A percentile compares a stretch with the other conserved stretches of the same genome.
phyloP scores from a whole-genome alignment of 1,284 basidiomycete genomes.

The Cutaneotrichosporon sp. region DNA sequence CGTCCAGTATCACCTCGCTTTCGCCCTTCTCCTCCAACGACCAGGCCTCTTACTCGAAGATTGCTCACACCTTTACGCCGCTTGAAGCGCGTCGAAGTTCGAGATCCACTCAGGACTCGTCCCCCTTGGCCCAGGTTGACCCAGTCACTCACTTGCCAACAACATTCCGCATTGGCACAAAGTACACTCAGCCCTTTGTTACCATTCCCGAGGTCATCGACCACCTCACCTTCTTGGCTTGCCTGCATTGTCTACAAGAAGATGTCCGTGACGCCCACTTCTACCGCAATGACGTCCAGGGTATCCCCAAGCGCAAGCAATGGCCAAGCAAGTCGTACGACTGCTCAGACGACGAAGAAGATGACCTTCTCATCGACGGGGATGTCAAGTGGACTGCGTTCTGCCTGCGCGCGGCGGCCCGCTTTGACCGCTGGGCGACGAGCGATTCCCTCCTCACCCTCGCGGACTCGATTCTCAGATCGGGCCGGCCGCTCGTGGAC shows the following conservation, averaged over 20 bases:
- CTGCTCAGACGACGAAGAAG: neutral
- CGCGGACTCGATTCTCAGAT: neutral
- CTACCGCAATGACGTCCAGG: neutral
- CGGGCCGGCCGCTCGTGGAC: neutral
- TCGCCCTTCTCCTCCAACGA: neutral
- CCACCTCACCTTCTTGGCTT: slow-evolving; percentile 32
- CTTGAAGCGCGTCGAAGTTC: neutral
- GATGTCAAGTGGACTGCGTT: slow-evolving; percentile 29
- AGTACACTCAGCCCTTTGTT: slow-evolving; percentile 15
- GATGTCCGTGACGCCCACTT: slow-evolving; percentile 20
- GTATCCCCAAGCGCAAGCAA: neutral
- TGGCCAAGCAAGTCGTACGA: neutral
- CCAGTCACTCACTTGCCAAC: slow-evolving; percentile 26
- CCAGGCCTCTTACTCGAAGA: neutral
- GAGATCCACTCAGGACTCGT: neutral
- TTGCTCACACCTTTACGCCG: slow-evolving; percentile 1
- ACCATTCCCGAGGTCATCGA: slow-evolving; percentile 28
- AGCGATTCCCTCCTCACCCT: neutral
- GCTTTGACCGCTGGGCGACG: slow-evolving; percentile 22
- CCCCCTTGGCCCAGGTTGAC: slow-evolving; percentile 18
- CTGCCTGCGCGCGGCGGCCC: slow-evolving; percentile 20
- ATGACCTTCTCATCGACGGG: slow-evolving; percentile 4
- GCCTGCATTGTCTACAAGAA: slow-evolving; percentile 24
- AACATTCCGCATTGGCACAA: slow-evolving; percentile 22
- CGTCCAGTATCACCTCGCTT: neutral